Base-by-base conservation (phyloP, 768 basidiomycete species). In the Austroboletus eburneus region DNA sequence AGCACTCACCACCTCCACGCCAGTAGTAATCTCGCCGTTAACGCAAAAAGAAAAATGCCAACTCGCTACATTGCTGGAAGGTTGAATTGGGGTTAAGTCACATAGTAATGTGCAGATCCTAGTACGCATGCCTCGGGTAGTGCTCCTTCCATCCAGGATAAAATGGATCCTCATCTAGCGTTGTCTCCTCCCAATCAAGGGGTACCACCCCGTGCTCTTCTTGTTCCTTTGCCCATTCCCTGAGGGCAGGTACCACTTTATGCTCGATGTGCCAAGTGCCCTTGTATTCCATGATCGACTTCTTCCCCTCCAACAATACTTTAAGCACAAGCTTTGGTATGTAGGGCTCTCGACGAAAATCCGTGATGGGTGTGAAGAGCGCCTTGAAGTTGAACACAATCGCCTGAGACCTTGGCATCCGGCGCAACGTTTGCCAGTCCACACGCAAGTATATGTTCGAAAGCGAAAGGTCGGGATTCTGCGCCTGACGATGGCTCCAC, bases 351-450 rank as follows among this genome's bases (percentile, higher is more conserved):
- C 64, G 53, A 36, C 68, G 57, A 41, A 79, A 71, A 21, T 70
- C 56, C 10, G 64, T 67, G 18, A 74, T 50, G 0, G 77, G 76
- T 2, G 76, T 79, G 58, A 79, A 80, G 21, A 80, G 58, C 9
- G 75, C 70, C 50, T 76, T 79, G 59, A 72, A 78, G 54, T 77
- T 78, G 64, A 79, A 79, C 8, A 75, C 64, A 21, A 80, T 74
- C 0, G 75, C 72, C 10, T 61, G 62, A 6, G 77, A 76, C 43
- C 60, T 58, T 12, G 78, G 77, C 35, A 79, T 56, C 25, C 75
- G 69, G 16, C 76, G 69, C 25, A 79, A 56, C 8, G 76, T 78
- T 54, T 80, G 78, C 77, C 77, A 79, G 46, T 79, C 76, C 17
- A 80, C 74, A 13, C 77, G 72, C 34, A 80, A 51, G 50, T 69